Evolutionary conservation across 1,284 basidiomycete genomes (phyloP).

Genomic region (Acaromyces ingoldii): DNA sequence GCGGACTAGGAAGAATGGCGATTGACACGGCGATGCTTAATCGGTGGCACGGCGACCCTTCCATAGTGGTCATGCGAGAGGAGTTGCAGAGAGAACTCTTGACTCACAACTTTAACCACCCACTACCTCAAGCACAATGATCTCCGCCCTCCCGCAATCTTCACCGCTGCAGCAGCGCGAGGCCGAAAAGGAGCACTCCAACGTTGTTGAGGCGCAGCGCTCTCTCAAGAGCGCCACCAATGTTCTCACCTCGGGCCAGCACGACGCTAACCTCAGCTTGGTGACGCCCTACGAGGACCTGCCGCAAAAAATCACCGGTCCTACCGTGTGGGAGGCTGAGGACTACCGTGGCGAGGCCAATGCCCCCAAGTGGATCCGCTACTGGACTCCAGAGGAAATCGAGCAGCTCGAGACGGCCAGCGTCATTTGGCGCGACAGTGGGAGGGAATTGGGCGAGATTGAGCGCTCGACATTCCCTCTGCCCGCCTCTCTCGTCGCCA

Average conservation of each 20-base stretch:
- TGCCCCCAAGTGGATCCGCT: conserved; percentile 28
- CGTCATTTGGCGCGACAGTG: conserved; percentile 29
- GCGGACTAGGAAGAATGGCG: too few relatives aligned
- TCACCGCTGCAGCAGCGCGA: too few relatives aligned
- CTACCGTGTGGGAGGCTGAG: conserved; percentile 38
- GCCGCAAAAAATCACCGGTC: conserved; percentile 50
- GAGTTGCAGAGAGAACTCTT: too few relatives aligned
- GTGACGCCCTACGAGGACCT: conserved; percentile 47
- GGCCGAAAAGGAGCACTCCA: too few relatives aligned
- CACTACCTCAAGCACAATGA: too few relatives aligned
- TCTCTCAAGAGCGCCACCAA: conserved; percentile 18
- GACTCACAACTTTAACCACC: too few relatives aligned
- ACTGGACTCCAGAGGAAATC: conserved; percentile 28
- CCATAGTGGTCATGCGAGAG: too few relatives aligned
- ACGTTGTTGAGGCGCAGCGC: conserved; percentile 28
- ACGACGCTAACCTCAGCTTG: conserved; percentile 27
- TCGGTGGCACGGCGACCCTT: too few relatives aligned
- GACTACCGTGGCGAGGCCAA: conserved; percentile 42
- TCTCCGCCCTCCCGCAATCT: too few relatives aligned
- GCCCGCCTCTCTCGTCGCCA: conserved; percentile 22
- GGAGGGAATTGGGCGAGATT: conserved; percentile 36
- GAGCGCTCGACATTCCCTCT: conserved; percentile 39
- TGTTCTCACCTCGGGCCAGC: conserved; percentile 43
- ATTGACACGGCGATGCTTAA: too few relatives aligned
- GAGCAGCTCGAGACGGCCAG: conserved; percentile 29